A percentile compares a stretch with the other conserved stretches of the same genome.
phyloP scores from a whole-genome alignment of 2,329 filamentous ascomycete genomes.

The Fusarium coicis region DNA sequence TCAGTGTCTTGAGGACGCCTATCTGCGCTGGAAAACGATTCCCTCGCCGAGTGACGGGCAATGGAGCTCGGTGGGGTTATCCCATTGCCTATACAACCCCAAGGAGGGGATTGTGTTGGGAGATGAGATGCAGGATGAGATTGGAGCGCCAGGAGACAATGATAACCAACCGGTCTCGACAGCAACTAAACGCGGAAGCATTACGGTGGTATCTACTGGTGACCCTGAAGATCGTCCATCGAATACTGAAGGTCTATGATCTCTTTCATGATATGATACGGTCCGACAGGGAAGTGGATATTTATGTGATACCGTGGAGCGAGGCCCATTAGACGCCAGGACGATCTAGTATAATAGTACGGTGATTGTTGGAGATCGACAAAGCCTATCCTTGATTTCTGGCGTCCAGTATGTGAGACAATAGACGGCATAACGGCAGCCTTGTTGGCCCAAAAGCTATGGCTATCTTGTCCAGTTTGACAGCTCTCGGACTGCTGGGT shows the following conservation, averaged over 20 bases:
- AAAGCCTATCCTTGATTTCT: conserved; percentile 13
- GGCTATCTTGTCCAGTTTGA: neutral
- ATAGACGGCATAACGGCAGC: neutral
- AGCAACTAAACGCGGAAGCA: neutral
- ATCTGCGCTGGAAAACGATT: conserved; percentile 26
- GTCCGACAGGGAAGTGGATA: conserved; percentile 9
- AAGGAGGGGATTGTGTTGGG: neutral
- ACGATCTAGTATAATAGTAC: conserved; percentile 15
- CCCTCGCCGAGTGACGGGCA: neutral
- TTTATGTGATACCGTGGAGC: conserved; percentile 5
- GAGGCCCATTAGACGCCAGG: conserved; percentile 10
- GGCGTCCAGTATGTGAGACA: neutral
- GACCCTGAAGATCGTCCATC: conserved; percentile 1
- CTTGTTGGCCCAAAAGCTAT: conserved; percentile 4
- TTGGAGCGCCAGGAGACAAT: neutral
- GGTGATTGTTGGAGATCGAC: conserved; percentile 16
- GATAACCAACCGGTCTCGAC: neutral
- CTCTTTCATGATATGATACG: conserved; percentile 26
- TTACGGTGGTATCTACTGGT: neutral
- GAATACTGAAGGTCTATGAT: conserved; percentile 2
- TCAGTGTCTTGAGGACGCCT: conserved; percentile 25
- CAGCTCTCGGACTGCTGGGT: neutral
- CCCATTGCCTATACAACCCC: conserved; percentile 3
- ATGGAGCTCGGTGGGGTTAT: conserved; percentile 8
- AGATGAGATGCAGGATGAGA: neutral